Evolutionary conservation across 2,329 filamentous ascomycete species (phyloP).

Genomic region (Aspergillus neoniger): DNA sequence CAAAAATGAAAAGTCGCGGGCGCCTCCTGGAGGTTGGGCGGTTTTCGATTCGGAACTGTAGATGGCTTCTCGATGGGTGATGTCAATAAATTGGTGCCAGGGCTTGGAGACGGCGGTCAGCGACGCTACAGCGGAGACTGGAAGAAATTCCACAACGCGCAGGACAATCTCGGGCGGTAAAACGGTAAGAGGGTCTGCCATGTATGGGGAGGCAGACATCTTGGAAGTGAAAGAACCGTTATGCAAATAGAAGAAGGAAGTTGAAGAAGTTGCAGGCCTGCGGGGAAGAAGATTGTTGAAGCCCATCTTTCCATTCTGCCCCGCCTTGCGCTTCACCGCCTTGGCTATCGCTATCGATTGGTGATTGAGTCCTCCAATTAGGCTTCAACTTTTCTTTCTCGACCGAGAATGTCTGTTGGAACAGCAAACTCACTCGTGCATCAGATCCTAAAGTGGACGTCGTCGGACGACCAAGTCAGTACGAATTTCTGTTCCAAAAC

Average conservation of each 20-base stretch:
- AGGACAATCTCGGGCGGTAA: conserved; percentile 46
- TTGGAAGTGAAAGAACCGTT: neutral
- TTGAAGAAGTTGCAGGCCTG: conserved; percentile 3
- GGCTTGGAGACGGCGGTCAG: conserved; percentile 38
- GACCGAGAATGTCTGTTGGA: too few species aligned
- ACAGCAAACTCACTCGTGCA: too few species aligned
- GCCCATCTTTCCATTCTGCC: neutral
- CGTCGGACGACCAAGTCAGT: too few species aligned
- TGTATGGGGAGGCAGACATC: conserved; percentile 20
- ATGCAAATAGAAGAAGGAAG: conserved; percentile 5
- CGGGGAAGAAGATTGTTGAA: neutral
- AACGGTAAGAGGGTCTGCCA: conserved; percentile 30
- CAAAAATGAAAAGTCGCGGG: conserved; percentile 36
- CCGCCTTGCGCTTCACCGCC: conserved; percentile 18
- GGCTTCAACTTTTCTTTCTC: too few species aligned
- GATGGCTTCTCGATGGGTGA: conserved; percentile 46
- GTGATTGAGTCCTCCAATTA: too few species aligned
- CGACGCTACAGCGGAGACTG: conserved; percentile 37
- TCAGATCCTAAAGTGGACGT: too few species aligned
- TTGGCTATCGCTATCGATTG: neutral
- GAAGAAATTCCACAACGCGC: conserved; percentile 42
- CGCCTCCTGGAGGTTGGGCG: conserved; percentile 24
- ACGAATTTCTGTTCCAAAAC: too few species aligned
- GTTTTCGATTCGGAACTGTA: conserved; percentile 44
- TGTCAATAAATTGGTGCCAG: conserved; percentile 48